These are phyloP conservation scores for Yarrowia osloensis DNA, from an alignment of 805 yeast genomes.

Conservation along the genomic window DNA sequence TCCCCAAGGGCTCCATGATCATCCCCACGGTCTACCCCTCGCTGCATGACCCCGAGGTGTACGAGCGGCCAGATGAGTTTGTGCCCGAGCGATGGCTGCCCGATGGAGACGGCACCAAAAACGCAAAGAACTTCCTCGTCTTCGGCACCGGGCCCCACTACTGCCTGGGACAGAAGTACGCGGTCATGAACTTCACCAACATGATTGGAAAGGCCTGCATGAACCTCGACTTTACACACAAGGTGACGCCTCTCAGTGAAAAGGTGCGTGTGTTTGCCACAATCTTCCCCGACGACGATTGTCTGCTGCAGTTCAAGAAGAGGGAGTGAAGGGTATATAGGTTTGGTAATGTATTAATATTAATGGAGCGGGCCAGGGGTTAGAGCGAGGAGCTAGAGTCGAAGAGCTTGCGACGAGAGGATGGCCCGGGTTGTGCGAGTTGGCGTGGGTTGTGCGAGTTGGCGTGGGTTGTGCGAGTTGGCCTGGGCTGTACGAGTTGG, in stretches of 20 bases:
- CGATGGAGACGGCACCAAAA: constrained; percentile 72
- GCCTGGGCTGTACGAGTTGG: too few species aligned
- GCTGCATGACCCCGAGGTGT: constrained; percentile 95
- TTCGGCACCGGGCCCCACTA: constrained; percentile 97
- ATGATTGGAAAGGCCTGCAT: constrained; percentile 89
- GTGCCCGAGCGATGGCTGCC: constrained; percentile 92
- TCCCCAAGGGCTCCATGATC: constrained; percentile 96
- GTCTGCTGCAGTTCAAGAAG: constrained; percentile 65
- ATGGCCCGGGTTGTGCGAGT: not conserved
- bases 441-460: too few species aligned
- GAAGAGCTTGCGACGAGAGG: constrained; percentile 14
- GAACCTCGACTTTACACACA: constrained; percentile 77
- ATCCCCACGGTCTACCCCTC: constrained; percentile 96
- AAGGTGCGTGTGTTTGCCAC: constrained; percentile 96
- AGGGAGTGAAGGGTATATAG: constrained; percentile 20
- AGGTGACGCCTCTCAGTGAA: constrained; percentile 81
- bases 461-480: too few species aligned
- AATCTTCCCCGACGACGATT: constrained; percentile 95
- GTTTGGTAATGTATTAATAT: constrained; percentile 3
- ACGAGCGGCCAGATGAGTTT: constrained; percentile 90
- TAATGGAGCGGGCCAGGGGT: not conserved
- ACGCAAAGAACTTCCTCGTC: constrained; percentile 90
- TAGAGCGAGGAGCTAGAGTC: not conserved
- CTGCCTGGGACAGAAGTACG: constrained; percentile 93
- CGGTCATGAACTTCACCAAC: constrained; percentile 83